Percentiles rank a stretch among this genome's conserved stretches.
phyloP scores from a whole-genome alignment of 106 monocot species.

The Iris macrosiphon region DNA sequence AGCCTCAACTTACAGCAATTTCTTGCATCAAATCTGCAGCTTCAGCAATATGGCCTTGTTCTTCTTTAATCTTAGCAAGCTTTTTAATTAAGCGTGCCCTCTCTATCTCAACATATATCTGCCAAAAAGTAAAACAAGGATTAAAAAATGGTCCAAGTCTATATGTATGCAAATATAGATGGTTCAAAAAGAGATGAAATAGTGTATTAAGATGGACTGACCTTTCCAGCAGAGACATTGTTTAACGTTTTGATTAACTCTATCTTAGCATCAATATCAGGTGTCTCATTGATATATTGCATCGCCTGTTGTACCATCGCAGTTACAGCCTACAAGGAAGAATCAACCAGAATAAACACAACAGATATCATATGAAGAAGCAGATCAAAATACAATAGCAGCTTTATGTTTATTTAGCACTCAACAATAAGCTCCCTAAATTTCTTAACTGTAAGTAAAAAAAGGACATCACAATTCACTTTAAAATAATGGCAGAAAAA shows the following conservation, averaged over 20 bases:
- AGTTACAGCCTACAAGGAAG: slow-evolving; percentile 66
- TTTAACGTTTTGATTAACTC: slow-evolving; percentile 96
- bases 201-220: slow-evolving; percentile 10
- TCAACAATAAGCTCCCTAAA: neutral
- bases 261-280: slow-evolving; percentile 78
- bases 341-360: neutral
- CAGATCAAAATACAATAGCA: too few species aligned
- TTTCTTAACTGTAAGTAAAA: neutral
- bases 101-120: slow-evolving; percentile 99
- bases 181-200: neutral
- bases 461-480: too few species aligned
- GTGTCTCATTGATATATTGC: slow-evolving; percentile 91
- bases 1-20: slow-evolving; percentile 65
- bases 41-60: slow-evolving; percentile 88
- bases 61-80: slow-evolving; percentile 99
- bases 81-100: slow-evolving; percentile 86
- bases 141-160: neutral
- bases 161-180: neutral
- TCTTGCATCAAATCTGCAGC: slow-evolving; percentile 99
- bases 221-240: slow-evolving; percentile 96
- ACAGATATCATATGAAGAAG: too few species aligned
- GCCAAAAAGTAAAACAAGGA: slow-evolving; percentile 8
- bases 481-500: too few species aligned
- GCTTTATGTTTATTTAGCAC: too few species aligned
- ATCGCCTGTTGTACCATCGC: slow-evolving; percentile 99